phyloP scores from a whole-genome alignment of 202 grass and related monocot genomes.

The Setaria italica region DNA sequence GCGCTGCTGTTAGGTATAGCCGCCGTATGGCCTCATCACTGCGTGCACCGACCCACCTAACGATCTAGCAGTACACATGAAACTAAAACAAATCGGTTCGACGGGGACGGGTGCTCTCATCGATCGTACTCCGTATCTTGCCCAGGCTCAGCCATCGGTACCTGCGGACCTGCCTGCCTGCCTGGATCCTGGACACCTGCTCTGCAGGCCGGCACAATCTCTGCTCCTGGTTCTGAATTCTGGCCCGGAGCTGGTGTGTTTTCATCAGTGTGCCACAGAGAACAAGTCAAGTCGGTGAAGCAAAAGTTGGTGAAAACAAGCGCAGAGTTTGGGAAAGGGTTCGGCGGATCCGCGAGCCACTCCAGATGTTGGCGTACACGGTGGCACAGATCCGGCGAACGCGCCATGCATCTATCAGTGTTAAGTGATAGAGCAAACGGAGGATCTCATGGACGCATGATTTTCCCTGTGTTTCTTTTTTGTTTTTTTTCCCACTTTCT shows the following conservation, averaged over 20 bases:
- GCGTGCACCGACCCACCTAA: background rate
- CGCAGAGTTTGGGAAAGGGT: no score
- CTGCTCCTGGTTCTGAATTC: no score
- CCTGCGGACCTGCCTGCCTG: no score
- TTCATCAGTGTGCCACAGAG: no score
- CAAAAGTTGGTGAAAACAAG: background rate
- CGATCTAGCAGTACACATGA: background rate
- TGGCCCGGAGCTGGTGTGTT: no score
- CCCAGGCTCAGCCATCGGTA: no score
- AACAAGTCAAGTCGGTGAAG: no score
- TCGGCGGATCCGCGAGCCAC: background rate
- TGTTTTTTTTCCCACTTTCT: background rate
- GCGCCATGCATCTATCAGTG: background rate
- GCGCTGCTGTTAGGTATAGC: background rate
- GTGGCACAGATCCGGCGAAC: conserved; percentile 39
- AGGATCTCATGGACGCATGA: background rate
- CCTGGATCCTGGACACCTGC: background rate
- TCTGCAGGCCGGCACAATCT: background rate
- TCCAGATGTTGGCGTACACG: background rate
- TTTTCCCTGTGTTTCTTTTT: background rate
- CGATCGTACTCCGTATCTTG: no score
- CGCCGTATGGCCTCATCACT: background rate
- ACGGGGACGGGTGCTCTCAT: background rate
- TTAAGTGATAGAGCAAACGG: background rate
- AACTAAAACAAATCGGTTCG: background rate